Evolutionary conservation across 2,329 filamentous ascomycete genomes (phyloP).

Genomic region (Verticillium klebahnii): DNA sequence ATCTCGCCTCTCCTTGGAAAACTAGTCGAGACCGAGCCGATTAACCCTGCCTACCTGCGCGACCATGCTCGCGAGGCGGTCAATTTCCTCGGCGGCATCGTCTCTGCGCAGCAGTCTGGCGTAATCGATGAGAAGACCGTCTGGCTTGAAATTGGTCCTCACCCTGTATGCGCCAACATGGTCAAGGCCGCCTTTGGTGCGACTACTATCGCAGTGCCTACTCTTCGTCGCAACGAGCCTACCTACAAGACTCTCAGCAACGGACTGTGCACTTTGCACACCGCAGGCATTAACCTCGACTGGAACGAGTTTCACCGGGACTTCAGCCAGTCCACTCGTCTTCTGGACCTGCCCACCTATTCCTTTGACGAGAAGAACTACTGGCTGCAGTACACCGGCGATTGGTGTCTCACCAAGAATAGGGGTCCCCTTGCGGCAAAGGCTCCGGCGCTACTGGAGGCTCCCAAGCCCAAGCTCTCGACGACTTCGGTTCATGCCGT

Average conservation of each 20-base stretch:
- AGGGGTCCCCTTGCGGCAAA: conserved; percentile 40
- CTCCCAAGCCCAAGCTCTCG: conserved; percentile 51
- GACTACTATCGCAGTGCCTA: conserved; percentile 48
- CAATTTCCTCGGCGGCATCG: conserved; percentile 57
- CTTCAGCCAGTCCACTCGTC: conserved; percentile 32
- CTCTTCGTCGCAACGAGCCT: conserved; percentile 59
- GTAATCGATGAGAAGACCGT: conserved; percentile 58
- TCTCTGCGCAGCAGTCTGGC: conserved; percentile 45
- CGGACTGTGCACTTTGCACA: conserved; percentile 54
- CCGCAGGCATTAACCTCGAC: conserved; percentile 57
- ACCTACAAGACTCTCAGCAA: conserved; percentile 60
- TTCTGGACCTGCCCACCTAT: conserved; percentile 65
- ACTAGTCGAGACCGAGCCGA: conserved; percentile 42
- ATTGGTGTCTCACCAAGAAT: conserved; percentile 70
- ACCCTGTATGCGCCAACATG: conserved; percentile 64
- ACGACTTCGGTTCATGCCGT: conserved; percentile 64
- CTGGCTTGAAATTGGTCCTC: conserved; percentile 67
- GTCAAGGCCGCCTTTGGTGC: conserved; percentile 54
- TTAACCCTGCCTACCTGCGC: conserved; percentile 56
- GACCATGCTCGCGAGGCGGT: conserved; percentile 60
- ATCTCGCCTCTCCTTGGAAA: conserved; percentile 62
- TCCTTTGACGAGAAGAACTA: conserved; percentile 71
- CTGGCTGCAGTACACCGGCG: conserved; percentile 59
- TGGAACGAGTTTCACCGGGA: conserved; percentile 66
- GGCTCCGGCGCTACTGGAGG: conserved; percentile 23